phyloP scores from a whole-genome alignment of 2,329 filamentous ascomycete species.

The Nothophoma quercina region DNA sequence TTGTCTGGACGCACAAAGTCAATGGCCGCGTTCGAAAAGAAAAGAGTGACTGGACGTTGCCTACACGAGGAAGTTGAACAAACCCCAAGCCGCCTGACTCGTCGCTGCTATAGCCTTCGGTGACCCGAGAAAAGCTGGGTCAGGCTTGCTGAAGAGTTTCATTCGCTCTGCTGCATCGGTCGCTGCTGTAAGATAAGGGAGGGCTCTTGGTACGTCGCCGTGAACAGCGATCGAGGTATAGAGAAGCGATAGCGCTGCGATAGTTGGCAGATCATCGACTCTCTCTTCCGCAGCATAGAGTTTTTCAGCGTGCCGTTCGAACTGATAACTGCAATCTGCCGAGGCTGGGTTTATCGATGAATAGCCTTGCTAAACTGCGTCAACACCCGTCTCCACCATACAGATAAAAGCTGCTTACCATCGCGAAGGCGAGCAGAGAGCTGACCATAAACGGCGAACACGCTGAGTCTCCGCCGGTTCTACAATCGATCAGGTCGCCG shows the following conservation, averaged over 20 bases:
- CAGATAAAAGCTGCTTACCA: slow-evolving; percentile 2
- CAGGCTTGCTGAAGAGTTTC: slow-evolving; percentile 15
- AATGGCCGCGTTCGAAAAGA: background rate
- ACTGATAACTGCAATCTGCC: slow-evolving; percentile 12
- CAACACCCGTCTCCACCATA: background rate
- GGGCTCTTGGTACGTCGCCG: slow-evolving; percentile 16
- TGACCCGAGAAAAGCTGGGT: slow-evolving; percentile 7
- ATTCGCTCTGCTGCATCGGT: slow-evolving; percentile 11
- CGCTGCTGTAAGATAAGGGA: slow-evolving; percentile 14
- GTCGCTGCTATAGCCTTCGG: slow-evolving; percentile 11
- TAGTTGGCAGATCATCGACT: slow-evolving; percentile 6
- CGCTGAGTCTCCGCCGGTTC: slow-evolving; percentile 2
- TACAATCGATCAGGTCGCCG: slow-evolving; percentile 15
- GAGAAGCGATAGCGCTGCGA: slow-evolving; percentile 16
- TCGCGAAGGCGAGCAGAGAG: slow-evolving; percentile 17
- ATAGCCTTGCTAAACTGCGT: slow-evolving; percentile 12
- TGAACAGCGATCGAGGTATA: slow-evolving; percentile 15
- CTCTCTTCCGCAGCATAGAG: slow-evolving; percentile 11
- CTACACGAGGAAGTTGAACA: slow-evolving; percentile 24
- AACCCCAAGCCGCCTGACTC: slow-evolving; percentile 19
- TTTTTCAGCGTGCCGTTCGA: slow-evolving; percentile 21
- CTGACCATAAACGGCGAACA: slow-evolving; percentile 19
- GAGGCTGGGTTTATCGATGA: slow-evolving; percentile 9
- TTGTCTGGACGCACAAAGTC: slow-evolving; percentile 17
- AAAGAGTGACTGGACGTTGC: background rate